Evolutionary conservation across 1,284 basidiomycete species (phyloP), one percentile per base, ranked within the genome.

Genomic region (Apiotrichum laibachii): DNA sequence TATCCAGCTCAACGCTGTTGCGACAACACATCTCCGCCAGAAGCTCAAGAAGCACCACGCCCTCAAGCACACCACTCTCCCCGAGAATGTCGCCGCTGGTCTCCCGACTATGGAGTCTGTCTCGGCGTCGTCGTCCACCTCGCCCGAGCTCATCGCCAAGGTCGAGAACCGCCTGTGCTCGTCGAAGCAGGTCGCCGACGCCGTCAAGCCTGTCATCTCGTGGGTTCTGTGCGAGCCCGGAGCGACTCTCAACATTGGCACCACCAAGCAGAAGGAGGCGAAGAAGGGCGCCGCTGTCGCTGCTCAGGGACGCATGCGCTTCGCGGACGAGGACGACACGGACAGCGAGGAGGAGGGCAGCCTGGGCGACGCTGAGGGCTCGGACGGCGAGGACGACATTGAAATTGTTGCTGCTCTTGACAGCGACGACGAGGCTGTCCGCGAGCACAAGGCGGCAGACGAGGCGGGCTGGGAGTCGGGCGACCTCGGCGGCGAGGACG

Each of bases 111-210:
- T 45, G 10, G 54, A 63, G 12, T 54, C 59, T 7, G 48, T 62
- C 45, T 43, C 59, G 12, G 57, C 60, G n/a, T 60, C 49, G 43
- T 34, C 73, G 39, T 76, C 75, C 12, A 60, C 67, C 2, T 69
- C 81, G 12, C 82, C 82, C n/a, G 80, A 82, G 22, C 74, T 82
- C 2, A 69, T 78, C 18, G 81, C 82, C 9, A 89, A 88, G 74
- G 84, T 88, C 1, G 86, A 89, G 67, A 86, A 83, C 58, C 84
- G 88, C 33, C 77, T 94, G 26, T 80, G 88, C 46, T 91, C 89
- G 68, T 88, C 88, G 2, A 92, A 90, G 73, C 76, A 82, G 19
- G 80, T 92, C 13, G 86, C 89, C 0, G 80, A 82, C 15, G 85
- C 84, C 62, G 81, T 90, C 3, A 79, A 79, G 18, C 69, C 72